Base-by-base conservation (phyloP, 2,329 filamentous ascomycete species). In the Xylariaceae sp. region DNA sequence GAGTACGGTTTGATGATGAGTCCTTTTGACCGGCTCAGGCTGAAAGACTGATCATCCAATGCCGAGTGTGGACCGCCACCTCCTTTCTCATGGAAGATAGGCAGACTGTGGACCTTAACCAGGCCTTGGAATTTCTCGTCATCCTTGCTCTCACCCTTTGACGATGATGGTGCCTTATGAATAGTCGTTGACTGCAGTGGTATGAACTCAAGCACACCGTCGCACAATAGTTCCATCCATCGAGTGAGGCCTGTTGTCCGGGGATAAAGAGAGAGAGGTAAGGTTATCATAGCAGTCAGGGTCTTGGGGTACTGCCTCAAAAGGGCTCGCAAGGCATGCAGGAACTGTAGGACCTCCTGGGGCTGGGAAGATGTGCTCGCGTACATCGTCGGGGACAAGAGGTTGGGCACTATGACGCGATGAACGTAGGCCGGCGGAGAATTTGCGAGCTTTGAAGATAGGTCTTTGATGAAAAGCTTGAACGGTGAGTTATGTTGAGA, bases 41-140 rank as follows among this genome's bases (percentile, higher is more conserved):
- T 92, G 73, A 99, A 99, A 3, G 92, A 92, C 74, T 96, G 82
- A 74, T 97, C 92, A 69, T 96, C 90, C 23, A 89, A 86, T 56
- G 88, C 81, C 63, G 85, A 86, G 59, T 83, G 83, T 45, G 84
- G 87, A 30, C 23, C 23, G 11, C 90, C 91, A 1, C 92, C 92
- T 1, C 94, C 93, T 66, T 89, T 90, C 71, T 97, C 93, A 61
- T 95, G 90, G 65, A 90, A 87, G 0, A 96, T 80, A 0, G 94
- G 93, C 42, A 97, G 74, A 56, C 87, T 87, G 72, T 96, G 90
- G 0, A 95, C 84, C 62, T 87, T 89, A 15, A 97, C 76, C 74
- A 97, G 84, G 0, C 94, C 94, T 71, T 97, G 93, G 1, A 89
- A 87, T 59, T 88, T 85, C 60, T 96, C 91, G 61, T 90, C 88